phyloP scores from a whole-genome alignment of 305 asterid species.

The Striga hermonthica region DNA sequence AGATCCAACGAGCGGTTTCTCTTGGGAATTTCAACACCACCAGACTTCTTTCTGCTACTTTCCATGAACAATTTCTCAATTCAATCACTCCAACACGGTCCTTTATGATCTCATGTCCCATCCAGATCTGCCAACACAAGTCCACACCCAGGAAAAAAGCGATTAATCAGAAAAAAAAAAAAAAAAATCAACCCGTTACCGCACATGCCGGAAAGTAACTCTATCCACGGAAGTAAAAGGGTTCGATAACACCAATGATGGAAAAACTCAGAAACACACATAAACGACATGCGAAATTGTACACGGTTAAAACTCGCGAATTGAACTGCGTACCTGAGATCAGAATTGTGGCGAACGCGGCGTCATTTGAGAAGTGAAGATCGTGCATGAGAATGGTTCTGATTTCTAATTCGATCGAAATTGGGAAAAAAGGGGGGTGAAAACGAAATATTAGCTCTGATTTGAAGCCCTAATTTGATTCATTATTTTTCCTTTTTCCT shows the following conservation, averaged over 20 bases:
- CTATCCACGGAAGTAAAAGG: constrained; percentile 36
- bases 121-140: constrained; percentile 79
- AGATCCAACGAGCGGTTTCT: constrained; percentile 88
- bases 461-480: constrained; percentile 83
- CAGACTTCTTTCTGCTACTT: constrained; percentile 60
- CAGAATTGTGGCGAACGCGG: constrained; percentile 40
- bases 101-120: constrained; percentile 52
- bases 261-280: constrained; percentile 31
- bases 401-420: constrained; percentile 38
- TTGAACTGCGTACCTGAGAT: constrained; percentile 47
- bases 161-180: constrained; percentile 28
- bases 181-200: constrained; percentile 18
- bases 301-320: constrained; percentile 19
- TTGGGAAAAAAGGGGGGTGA: constrained; percentile 33
- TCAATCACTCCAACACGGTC: constrained; percentile 46
- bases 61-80: constrained; percentile 78
- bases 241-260: constrained; percentile 32
- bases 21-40: constrained; percentile 56
- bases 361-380: constrained; percentile 43
- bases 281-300: constrained; percentile 37
- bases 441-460: constrained; percentile 39
- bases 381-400: constrained; percentile 39
- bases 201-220: constrained; percentile 33
- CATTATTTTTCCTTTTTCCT: constrained; percentile 27
- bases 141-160: constrained; percentile 35